Evolutionary conservation across 352 stramenopile species (phyloP), one percentile per base, ranked within the genome.

Genomic region (Phytopythium sindhum): DNA sequence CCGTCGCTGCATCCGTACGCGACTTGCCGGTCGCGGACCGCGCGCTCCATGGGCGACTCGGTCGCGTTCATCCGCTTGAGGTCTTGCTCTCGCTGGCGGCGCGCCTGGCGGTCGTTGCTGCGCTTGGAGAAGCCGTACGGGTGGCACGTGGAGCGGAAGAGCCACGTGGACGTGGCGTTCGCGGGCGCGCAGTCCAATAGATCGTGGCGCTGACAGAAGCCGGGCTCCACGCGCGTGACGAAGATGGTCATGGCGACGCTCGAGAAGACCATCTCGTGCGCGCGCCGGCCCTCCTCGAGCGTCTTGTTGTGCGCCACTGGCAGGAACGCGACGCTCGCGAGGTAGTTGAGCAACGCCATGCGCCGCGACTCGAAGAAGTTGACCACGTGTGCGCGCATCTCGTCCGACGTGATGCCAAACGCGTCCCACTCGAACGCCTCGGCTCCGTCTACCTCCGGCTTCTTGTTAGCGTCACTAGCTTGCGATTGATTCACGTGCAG

Each of bases 211-310:
- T 35, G 35, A 19, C 54, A 60, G 54, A 61, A 61, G 24, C 28
- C 56, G 17, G n/a, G 56, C 42, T 21, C 17, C 12, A 61, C 56
- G 2, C 41, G 39, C 12, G 56, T 61, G 37, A 61, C 41, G 28
- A 61, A 61, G 11, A 61, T 26, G 24, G 56, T 61, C 37, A 52
- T 61, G 37, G 56, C 56, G 42, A 61, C 42, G 24, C 35, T 63
- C 19, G 64, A 66, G 47, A 69, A 31, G 47, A 63, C 60, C 23
- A 67, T 44, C 11, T 58, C 31, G 37, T 68, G 54, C 28, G 70
- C 59, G 1, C 12, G 14, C 12, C 51, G 41, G 45, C 69, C 63
- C 17, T 35, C 56, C n/a, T 53, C 53, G 9, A 35, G 44, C 19
- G 35, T 54, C 24, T 65, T 64, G 2, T 48, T 45, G 37, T 39